A percentile compares a stretch with the other conserved stretches of the same genome.
These are phyloP conservation scores for Neospermospora avenae DNA, from an alignment of 2,329 filamentous ascomycete species.

Conservation along the genomic window DNA sequence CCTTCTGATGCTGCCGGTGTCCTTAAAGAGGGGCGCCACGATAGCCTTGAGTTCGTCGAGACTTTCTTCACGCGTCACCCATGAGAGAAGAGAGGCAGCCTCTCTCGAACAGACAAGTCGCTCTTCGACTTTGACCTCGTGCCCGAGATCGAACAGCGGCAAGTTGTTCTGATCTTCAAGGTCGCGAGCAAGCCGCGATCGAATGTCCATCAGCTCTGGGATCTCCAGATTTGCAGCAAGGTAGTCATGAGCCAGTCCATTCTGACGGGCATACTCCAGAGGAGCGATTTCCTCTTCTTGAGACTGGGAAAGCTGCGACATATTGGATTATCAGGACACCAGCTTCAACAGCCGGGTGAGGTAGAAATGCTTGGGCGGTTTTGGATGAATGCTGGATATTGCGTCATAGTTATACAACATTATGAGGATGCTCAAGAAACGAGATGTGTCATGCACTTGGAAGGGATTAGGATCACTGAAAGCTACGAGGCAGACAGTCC, in stretches of 20 bases:
- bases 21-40: conserved; percentile 10
- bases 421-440: too few species aligned
- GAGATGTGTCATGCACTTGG: too few species aligned
- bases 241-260: conserved; percentile 29
- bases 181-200: not conserved
- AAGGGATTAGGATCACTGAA: too few species aligned
- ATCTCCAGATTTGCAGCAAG: conserved; percentile 16
- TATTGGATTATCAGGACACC: not conserved
- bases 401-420: not conserved
- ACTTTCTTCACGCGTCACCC: conserved; percentile 14
- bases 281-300: conserved; percentile 21
- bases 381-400: not conserved
- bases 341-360: not conserved
- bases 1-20: conserved; percentile 3
- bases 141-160: conserved; percentile 18
- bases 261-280: conserved; percentile 32
- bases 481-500: too few species aligned
- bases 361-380: too few species aligned
- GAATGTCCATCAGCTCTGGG: conserved; percentile 19
- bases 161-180: conserved; percentile 19
- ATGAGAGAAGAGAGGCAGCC: conserved; percentile 25
- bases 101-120: conserved; percentile 26
- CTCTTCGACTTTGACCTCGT: conserved; percentile 23
- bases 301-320: not conserved
- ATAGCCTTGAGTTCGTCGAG: conserved; percentile 15